Evolutionary conservation across 352 stramenopile species (phyloP).

Genomic region (Phytophthora brassicae): DNA sequence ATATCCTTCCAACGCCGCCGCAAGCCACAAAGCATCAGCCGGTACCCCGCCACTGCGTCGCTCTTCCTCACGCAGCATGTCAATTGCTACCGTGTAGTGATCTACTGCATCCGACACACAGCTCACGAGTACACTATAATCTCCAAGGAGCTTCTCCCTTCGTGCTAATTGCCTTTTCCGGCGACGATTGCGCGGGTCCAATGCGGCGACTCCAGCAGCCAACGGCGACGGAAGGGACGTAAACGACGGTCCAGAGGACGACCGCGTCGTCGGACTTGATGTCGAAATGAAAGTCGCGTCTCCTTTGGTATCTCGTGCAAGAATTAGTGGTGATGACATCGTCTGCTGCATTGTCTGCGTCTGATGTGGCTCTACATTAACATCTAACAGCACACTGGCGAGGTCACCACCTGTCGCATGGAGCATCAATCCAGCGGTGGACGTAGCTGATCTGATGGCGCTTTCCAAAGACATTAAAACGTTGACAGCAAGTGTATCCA

Average conservation of each 20-base stretch:
- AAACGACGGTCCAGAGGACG: conserved; percentile 24
- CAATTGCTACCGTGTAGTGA: conserved; percentile 69
- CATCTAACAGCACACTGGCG: conserved; percentile 65
- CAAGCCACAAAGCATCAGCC: conserved; percentile 78
- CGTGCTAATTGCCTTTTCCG: conserved; percentile 57
- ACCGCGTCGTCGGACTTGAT: conserved; percentile 21
- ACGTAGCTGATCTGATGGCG: conserved; percentile 58
- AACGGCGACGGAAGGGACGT: conserved; percentile 42
- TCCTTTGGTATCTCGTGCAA: conserved; percentile 19
- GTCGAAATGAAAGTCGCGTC: conserved; percentile 11
- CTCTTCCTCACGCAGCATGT: conserved; percentile 80
- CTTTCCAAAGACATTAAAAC: conserved; percentile 85
- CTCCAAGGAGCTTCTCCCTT: conserved; percentile 76
- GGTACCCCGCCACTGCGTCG: conserved; percentile 46
- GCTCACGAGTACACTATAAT: conserved; percentile 73
- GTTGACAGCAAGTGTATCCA: conserved; percentile 81
- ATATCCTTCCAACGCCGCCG: conserved; percentile 76
- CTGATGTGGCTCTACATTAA: conserved; percentile 65
- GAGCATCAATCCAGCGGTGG: conserved; percentile 29
- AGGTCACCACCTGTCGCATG: conserved; percentile 22
- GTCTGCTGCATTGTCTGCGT: conserved; percentile 20
- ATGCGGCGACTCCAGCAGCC: conserved; percentile 25
- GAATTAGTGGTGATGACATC: conserved; percentile 30
- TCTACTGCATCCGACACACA: conserved; percentile 68
- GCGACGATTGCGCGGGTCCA: conserved; percentile 47